Evolutionary conservation across 768 basidiomycete species (phyloP).

Genomic region (Tricholoma saponaceum): DNA sequence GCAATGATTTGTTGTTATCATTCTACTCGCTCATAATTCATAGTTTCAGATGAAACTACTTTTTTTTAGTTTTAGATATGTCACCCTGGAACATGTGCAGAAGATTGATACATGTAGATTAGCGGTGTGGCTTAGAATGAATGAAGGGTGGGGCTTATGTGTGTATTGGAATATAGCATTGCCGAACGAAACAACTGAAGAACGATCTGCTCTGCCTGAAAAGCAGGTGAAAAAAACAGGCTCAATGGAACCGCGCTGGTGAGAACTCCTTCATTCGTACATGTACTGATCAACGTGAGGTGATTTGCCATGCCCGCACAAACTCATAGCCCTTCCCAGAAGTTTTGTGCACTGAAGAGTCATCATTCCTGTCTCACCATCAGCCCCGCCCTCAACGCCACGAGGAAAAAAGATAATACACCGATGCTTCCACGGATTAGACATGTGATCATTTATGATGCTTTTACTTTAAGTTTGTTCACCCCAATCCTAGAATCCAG

Average conservation of each 20-base stretch:
- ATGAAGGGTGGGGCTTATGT: slow-evolving; percentile 42
- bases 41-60: too few species aligned
- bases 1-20: too few species aligned
- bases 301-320: slow-evolving; percentile 78
- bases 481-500: neutral
- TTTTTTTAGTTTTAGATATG: too few species aligned
- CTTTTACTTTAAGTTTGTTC: too few species aligned
- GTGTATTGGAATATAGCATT: slow-evolving; percentile 56
- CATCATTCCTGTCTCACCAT: slow-evolving; percentile 1
- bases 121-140: neutral
- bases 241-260: too few species aligned
- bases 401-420: slow-evolving; percentile 18
- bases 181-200: slow-evolving; percentile 33
- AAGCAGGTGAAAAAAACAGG: slow-evolving; percentile 10
- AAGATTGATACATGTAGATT: neutral
- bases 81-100: too few species aligned
- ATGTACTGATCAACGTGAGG: slow-evolving; percentile 68
- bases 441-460: slow-evolving; percentile 33
- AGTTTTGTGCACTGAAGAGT: slow-evolving; percentile 31
- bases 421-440: slow-evolving; percentile 33
- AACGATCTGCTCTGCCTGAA: neutral
- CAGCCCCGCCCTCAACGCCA: neutral
- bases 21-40: too few species aligned
- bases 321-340: slow-evolving; percentile 67
- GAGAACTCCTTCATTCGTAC: too few species aligned